These are phyloP conservation scores for Naganishia sp. DNA, from an alignment of 1,284 basidiomycete genomes.

Conservation along the genomic window DNA sequence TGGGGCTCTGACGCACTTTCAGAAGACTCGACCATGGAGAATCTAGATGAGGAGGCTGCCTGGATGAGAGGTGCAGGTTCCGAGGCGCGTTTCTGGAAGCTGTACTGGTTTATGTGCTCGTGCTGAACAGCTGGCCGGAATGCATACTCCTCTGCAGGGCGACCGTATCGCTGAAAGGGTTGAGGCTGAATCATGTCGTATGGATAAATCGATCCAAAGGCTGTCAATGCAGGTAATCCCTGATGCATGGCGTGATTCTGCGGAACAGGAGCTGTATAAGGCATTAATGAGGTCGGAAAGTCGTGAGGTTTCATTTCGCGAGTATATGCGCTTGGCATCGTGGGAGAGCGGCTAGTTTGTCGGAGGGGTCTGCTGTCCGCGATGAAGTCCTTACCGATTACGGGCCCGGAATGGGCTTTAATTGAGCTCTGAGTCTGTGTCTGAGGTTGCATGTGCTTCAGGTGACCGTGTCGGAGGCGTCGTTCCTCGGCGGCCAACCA, in stretches of 20 bases:
- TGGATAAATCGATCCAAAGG: slow-evolving; percentile 5
- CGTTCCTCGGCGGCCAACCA: slow-evolving; percentile 26
- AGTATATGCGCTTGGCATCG: not conserved
- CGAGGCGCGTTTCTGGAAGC: not conserved
- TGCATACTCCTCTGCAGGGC: not conserved
- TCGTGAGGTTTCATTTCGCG: not conserved
- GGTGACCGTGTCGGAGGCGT: slow-evolving; percentile 23
- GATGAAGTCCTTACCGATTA: slow-evolving; percentile 26
- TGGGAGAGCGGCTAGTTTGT: slow-evolving; percentile 1
- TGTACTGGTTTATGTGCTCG: slow-evolving; percentile 3
- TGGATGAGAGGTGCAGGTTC: not conserved
- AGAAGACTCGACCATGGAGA: slow-evolving; percentile 14
- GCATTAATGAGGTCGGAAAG: not conserved
- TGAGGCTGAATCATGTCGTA: slow-evolving; percentile 1
- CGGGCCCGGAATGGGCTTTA: slow-evolving; percentile 13
- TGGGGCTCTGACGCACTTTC: slow-evolving; percentile 17
- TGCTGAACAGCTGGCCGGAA: not conserved
- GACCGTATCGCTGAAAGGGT: not conserved
- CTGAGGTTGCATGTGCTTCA: slow-evolving; percentile 1
- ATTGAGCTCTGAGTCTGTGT: too few species aligned
- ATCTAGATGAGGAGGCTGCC: slow-evolving; percentile 15
- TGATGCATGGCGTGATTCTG: not conserved
- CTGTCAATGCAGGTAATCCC: not conserved
- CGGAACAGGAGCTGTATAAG: not conserved
- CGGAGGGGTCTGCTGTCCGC: slow-evolving; percentile 12